Conservation (phyloP, 208 protist species). For the Vickermania spadyakhi region DNA sequence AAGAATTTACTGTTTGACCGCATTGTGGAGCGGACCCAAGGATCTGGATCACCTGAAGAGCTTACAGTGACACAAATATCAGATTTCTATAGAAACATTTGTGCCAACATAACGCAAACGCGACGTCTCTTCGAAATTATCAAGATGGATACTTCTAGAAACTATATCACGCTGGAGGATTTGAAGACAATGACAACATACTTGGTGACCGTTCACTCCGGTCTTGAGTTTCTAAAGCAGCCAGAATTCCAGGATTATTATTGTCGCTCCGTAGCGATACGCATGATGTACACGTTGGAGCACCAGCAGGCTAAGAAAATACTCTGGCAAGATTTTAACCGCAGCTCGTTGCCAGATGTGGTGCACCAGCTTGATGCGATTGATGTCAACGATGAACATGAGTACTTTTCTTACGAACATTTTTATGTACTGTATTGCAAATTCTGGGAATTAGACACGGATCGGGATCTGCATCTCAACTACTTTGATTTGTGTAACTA, state of each 20-base stretch:
- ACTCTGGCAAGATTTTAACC: conserved; percentile 76
- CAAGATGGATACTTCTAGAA: conserved; percentile 18
- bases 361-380: conserved; percentile 72
- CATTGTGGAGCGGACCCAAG: conserved; percentile 19
- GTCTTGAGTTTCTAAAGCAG: conserved; percentile 91
- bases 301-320: conserved; percentile 65
- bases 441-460: conserved; percentile 97
- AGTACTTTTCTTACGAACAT: conserved; percentile 98
- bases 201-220: conserved; percentile 83
- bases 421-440: conserved; percentile 99
- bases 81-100: conserved; percentile 43
- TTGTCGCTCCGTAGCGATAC: conserved; percentile 90
- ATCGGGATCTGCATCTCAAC: conserved; percentile 89
- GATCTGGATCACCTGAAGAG: conserved; percentile 18
- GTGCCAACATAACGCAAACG: conserved; percentile 39
- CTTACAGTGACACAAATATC: conserved; percentile 45
- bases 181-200: conserved; percentile 54
- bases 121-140: conserved; percentile 77
- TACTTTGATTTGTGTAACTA: conserved; percentile 88
- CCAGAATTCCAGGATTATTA: conserved; percentile 95
- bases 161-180: conserved; percentile 59
- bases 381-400: conserved; percentile 82
- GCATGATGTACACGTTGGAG: conserved; percentile 94
- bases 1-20: conserved; percentile 70
- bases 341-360: conserved; percentile 74